Evolutionary conservation across 179 eudicot genomes (phyloP).

Genomic region (Camellia oleifera): DNA sequence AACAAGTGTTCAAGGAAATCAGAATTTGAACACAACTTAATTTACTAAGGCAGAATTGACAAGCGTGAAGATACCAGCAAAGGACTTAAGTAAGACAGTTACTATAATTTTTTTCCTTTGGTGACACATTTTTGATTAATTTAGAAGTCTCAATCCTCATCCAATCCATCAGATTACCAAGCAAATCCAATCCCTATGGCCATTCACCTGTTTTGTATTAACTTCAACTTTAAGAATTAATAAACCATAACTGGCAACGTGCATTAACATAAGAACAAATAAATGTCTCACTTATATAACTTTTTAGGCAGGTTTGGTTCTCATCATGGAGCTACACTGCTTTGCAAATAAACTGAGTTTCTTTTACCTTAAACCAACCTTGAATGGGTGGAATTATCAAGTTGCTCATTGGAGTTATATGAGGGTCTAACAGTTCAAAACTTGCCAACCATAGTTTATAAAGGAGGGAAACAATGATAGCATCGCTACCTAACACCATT

Average conservation of each 20-base stretch:
- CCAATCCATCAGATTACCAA: neutral
- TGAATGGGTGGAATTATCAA: constrained; percentile 55
- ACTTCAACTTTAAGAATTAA: neutral
- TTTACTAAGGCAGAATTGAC: neutral
- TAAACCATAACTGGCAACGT: neutral
- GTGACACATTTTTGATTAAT: neutral
- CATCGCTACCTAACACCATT: constrained; percentile 17
- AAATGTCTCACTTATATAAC: neutral
- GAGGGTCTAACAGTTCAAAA: constrained; percentile 12
- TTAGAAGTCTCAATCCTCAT: neutral
- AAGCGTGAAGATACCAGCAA: neutral
- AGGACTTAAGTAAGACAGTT: neutral
- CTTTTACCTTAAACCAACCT: neutral
- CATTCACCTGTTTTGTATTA: neutral
- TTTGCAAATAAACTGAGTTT: constrained; percentile 1
- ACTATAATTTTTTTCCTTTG: neutral
- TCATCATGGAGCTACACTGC: neutral
- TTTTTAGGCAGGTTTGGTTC: neutral
- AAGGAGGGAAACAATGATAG: neutral
- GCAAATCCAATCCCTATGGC: neutral
- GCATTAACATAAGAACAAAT: neutral
- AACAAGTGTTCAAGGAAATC: neutral
- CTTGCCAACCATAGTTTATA: neutral
- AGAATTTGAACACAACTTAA: neutral
- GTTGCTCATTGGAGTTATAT: constrained; percentile 31